Conservation (phyloP, 805 yeast species). For the Metschnikowia colocasiae region DNA sequence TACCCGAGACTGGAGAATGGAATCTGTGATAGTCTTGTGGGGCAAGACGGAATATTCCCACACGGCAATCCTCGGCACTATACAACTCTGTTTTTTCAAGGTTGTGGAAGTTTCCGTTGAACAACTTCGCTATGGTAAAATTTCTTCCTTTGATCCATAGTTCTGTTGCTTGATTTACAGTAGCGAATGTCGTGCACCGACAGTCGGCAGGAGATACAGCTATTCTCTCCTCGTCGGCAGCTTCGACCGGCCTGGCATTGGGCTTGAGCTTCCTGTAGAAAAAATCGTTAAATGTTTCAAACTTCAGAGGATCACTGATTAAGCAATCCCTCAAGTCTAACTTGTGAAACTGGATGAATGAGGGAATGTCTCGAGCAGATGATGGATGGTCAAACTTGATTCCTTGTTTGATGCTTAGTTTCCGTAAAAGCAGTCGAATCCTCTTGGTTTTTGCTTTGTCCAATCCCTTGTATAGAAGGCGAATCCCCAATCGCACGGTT, state of each 20-base stretch:
- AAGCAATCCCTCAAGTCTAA: conserved; percentile 70
- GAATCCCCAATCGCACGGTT: conserved; percentile 81
- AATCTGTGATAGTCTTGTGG: conserved; percentile 97
- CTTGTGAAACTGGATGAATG: conserved; percentile 81
- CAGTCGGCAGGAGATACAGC: conserved; percentile 85
- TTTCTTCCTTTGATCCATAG: conserved; percentile 88
- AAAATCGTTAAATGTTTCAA: conserved; percentile 79
- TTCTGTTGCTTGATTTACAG: conserved; percentile 57
- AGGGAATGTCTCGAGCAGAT: conserved; percentile 63
- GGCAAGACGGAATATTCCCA: conserved; percentile 83
- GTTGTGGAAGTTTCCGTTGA: conserved; percentile 43
- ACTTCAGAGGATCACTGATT: conserved; percentile 44
- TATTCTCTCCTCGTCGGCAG: conserved; percentile 43
- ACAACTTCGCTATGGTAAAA: conserved; percentile 63
- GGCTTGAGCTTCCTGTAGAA: conserved; percentile 76
- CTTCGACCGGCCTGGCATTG: conserved; percentile 68
- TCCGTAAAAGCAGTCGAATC: conserved; percentile 57
- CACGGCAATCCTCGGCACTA: conserved; percentile 45
- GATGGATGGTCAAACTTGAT: conserved; percentile 68
- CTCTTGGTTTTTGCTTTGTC: conserved; percentile 56
- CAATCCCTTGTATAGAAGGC: conserved; percentile 76
- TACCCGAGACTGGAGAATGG: conserved; percentile 82
- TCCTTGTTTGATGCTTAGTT: conserved; percentile 78
- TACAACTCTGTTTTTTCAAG: conserved; percentile 38
- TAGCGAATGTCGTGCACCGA: conserved; percentile 66